Evolutionary conservation across 2,329 filamentous ascomycete genomes (phyloP).

Genomic region (Chrysoporthe cubensis): DNA sequence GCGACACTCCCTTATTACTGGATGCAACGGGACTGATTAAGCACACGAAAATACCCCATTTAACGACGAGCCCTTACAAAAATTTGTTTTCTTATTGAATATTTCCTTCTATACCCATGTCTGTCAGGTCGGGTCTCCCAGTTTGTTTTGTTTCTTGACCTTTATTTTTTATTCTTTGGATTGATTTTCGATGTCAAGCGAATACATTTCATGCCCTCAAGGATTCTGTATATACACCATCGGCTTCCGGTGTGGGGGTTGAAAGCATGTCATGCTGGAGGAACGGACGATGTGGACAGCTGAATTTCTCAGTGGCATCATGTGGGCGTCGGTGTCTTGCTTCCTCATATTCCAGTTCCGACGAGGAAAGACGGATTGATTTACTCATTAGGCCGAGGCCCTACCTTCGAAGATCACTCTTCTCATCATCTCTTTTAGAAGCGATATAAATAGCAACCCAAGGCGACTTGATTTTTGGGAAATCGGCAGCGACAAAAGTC

Average conservation of each 20-base stretch:
- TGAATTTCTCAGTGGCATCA: constrained; percentile 7
- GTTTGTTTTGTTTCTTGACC: not conserved
- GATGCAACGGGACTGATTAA: not conserved
- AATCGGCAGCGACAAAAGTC: not conserved
- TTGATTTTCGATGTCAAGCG: not conserved
- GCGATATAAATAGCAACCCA: constrained; percentile 15
- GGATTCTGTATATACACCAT: constrained; percentile 11
- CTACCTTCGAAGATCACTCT: not conserved
- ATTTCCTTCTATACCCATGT: constrained; percentile 28
- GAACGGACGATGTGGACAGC: not conserved
- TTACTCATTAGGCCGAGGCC: not conserved
- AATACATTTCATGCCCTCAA: constrained; percentile 10
- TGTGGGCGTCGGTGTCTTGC: constrained; percentile 8
- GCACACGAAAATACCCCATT: constrained; percentile 10
- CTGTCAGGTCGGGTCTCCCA: constrained; percentile 9
- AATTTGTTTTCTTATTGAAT: not conserved
- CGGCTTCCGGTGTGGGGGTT: not conserved
- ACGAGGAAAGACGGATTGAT: not conserved
- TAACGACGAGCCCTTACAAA: constrained; percentile 21
- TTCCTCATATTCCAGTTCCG: not conserved
- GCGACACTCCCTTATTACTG: not conserved
- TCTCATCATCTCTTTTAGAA: constrained; percentile 5
- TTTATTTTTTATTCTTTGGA: not conserved
- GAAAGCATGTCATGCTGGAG: not conserved
- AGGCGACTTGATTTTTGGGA: constrained; percentile 3